Conservation (phyloP, 2,329 filamentous ascomycete genomes). For the Neofusicoccum cordaticola region DNA sequence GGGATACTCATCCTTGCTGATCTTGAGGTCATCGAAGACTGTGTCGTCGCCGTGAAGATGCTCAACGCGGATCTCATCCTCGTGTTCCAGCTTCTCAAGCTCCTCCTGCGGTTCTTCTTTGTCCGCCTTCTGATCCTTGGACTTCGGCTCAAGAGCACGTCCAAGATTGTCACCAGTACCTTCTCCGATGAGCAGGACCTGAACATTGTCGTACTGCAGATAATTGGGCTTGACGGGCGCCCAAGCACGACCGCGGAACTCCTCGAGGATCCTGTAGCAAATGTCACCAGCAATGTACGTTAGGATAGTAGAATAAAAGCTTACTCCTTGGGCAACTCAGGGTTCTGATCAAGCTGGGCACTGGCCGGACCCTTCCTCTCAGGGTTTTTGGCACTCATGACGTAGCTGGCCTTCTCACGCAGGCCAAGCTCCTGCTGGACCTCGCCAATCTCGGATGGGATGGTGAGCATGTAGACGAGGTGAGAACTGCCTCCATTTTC, state of each 20-base stretch:
- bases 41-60: constrained; percentile 58
- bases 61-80: constrained; percentile 67
- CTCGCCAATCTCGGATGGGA: constrained; percentile 66
- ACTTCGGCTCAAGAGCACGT: constrained; percentile 56
- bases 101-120: constrained; percentile 68
- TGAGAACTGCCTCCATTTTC: constrained; percentile 70
- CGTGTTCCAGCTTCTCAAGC: constrained; percentile 70
- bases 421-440: constrained; percentile 75
- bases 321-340: constrained; percentile 70
- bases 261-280: constrained; percentile 59
- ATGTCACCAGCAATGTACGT: constrained; percentile 13
- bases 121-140: constrained; percentile 55
- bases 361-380: constrained; percentile 63
- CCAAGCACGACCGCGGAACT: constrained; percentile 74
- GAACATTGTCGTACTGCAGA: constrained; percentile 70
- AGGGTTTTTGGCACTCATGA: constrained; percentile 79
- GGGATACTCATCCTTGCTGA: constrained; percentile 63
- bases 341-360: constrained; percentile 60
- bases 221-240: constrained; percentile 69
- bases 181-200: constrained; percentile 77
- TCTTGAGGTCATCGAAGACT: constrained; percentile 59
- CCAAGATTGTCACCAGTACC: constrained; percentile 53
- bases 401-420: constrained; percentile 68
- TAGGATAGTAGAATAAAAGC: constrained; percentile 25
- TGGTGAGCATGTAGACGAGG: constrained; percentile 74